phyloP scores from a whole-genome alignment of 2,329 filamentous ascomycete genomes.

The Beauveria medogensis region DNA sequence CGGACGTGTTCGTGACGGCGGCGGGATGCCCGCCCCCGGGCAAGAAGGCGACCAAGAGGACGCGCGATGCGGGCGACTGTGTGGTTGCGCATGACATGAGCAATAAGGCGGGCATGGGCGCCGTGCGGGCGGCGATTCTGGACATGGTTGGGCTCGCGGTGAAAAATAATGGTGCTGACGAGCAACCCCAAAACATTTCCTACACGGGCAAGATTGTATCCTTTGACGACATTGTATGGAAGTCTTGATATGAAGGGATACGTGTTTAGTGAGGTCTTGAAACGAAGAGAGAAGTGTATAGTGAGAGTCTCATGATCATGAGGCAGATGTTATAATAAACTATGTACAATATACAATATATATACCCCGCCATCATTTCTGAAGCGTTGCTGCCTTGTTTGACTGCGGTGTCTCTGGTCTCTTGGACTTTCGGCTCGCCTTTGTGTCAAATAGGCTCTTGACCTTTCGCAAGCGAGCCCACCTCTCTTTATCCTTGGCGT shows the following conservation, averaged over 20 bases:
- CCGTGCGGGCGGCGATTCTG: constrained; percentile 30
- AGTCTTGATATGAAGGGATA: constrained; percentile 9
- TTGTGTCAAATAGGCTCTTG: constrained; percentile 63
- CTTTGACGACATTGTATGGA: constrained; percentile 32
- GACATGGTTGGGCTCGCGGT: constrained; percentile 32
- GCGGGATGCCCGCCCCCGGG: constrained; percentile 22
- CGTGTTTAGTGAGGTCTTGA: background rate
- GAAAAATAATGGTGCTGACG: constrained; percentile 17
- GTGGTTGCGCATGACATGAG: constrained; percentile 14
- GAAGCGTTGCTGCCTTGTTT: constrained; percentile 5
- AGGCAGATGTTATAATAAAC: constrained; percentile 6
- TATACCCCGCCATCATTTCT: background rate
- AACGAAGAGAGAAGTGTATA: background rate
- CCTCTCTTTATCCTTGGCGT: constrained; percentile 60
- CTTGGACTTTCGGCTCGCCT: constrained; percentile 46
- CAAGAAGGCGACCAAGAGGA: no score
- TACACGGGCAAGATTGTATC: constrained; percentile 30
- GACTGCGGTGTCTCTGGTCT: constrained; percentile 28
- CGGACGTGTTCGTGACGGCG: constrained; percentile 28
- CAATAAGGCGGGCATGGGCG: constrained; percentile 31
- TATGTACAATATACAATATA: constrained; percentile 8
- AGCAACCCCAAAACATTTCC: constrained; percentile 26
- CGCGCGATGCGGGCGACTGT: no score
- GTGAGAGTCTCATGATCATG: background rate
- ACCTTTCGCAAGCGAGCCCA: constrained; percentile 65